Evolutionary conservation across 2,329 filamentous ascomycete genomes (phyloP).

Genomic region (Aspergillus hiratsukae): DNA sequence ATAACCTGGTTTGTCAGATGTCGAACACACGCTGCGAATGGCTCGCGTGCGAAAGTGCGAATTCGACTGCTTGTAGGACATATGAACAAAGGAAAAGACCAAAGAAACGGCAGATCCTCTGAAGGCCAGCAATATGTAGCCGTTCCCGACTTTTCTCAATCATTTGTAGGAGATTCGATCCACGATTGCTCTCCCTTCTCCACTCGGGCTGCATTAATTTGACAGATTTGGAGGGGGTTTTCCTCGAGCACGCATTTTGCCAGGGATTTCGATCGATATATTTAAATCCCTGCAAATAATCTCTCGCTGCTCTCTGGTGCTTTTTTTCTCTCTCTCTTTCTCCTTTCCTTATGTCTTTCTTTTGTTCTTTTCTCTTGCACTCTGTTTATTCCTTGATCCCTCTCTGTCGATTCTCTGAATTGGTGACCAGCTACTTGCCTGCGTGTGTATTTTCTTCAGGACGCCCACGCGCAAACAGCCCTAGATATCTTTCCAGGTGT

Average conservation of each 20-base stretch:
- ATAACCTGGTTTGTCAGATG: not conserved
- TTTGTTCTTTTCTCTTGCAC: not conserved
- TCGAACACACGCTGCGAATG: not conserved
- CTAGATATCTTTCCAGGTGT: not conserved
- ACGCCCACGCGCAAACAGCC: not conserved
- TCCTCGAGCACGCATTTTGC: constrained; percentile 12
- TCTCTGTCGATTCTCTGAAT: constrained; percentile 1
- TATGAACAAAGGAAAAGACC: constrained; percentile 1
- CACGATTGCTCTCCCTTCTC: constrained; percentile 18
- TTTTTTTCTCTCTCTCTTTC: constrained; percentile 7
- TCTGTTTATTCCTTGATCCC: constrained; percentile 5
- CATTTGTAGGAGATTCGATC: constrained; percentile 17
- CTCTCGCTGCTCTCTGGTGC: constrained; percentile 1
- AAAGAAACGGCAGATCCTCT: constrained; percentile 1
- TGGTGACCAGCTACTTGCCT: constrained; percentile 5
- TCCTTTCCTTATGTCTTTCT: constrained; percentile 5
- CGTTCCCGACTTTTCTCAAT: constrained; percentile 3
- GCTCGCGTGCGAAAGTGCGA: not conserved
- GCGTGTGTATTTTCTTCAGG: constrained; percentile 1
- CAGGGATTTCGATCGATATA: constrained; percentile 9
- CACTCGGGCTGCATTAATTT: constrained; percentile 21
- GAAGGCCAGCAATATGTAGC: constrained; percentile 6
- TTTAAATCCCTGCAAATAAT: not conserved
- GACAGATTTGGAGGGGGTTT: constrained; percentile 12
- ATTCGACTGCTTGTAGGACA: not conserved